Evolutionary conservation across 1,284 basidiomycete species (phyloP).

Genomic region (Austroboletus niveus): DNA sequence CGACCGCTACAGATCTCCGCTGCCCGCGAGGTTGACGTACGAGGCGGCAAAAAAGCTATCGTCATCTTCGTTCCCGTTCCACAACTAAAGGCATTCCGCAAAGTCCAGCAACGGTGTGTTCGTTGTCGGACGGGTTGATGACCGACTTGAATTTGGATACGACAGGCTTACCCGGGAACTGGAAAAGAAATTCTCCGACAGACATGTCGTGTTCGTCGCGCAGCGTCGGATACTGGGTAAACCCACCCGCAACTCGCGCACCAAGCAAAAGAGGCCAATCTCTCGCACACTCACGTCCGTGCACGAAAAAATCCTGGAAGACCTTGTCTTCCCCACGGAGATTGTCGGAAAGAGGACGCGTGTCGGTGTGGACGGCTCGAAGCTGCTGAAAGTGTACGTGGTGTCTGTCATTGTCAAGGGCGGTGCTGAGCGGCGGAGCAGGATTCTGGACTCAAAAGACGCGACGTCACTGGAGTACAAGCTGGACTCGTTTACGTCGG

Average conservation of each 20-base stretch:
- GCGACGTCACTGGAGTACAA: constrained; percentile 99
- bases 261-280: constrained; percentile 95
- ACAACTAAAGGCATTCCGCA: constrained; percentile 98
- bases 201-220: constrained; percentile 97
- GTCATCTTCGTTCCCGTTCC: constrained; percentile 98
- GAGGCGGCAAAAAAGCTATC: constrained; percentile 99
- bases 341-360: constrained; percentile 98
- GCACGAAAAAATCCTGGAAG: constrained; percentile 98
- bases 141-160: constrained; percentile 6
- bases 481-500: constrained; percentile 93
- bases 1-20: constrained; percentile 96
- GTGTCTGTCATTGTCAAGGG: constrained; percentile 9
- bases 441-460: constrained; percentile 98
- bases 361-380: constrained; percentile 86
- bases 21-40: constrained; percentile 98
- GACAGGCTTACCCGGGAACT: constrained; percentile 94
- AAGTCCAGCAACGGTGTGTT: constrained; percentile 93
- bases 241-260: constrained; percentile 90
- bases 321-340: constrained; percentile 98
- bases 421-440: constrained; percentile 36
- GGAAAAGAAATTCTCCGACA: constrained; percentile 99
- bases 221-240: constrained; percentile 99
- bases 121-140: neutral
- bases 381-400: constrained; percentile 92
- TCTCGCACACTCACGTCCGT: constrained; percentile 97